These are phyloP conservation scores for Ramicandelaber brevisporus DNA, from an alignment of 192 early-diverging fungal species.

Conservation along the genomic window DNA sequence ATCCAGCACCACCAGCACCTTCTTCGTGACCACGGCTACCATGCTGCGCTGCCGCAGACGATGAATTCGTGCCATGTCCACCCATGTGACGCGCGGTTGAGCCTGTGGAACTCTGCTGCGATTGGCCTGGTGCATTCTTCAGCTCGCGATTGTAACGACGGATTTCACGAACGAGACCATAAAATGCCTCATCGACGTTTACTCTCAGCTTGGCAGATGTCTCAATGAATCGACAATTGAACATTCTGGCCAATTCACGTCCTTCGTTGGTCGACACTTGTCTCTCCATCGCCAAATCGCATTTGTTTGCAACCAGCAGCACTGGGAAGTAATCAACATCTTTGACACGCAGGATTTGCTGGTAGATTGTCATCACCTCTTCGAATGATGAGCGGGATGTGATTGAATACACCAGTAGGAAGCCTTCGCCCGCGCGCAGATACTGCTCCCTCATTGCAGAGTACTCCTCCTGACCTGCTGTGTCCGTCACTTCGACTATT, in stretches of 20 bases:
- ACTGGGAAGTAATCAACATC: constrained; percentile 76
- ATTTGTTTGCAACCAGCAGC: constrained; percentile 85
- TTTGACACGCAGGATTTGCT: constrained; percentile 86
- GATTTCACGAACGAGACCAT: constrained; percentile 60
- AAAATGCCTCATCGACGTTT: constrained; percentile 84
- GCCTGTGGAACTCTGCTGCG: no score
- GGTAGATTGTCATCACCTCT: constrained; percentile 67
- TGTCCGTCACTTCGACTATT: constrained; percentile 82
- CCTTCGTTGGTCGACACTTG: constrained; percentile 68
- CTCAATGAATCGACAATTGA: constrained; percentile 63
- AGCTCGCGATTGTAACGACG: constrained; percentile 53
- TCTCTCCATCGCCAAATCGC: constrained; percentile 57
- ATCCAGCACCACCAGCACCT: no score
- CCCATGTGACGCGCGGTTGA: no score
- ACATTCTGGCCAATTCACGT: constrained; percentile 39
- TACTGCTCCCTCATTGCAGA: constrained; percentile 87
- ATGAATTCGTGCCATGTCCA: no score
- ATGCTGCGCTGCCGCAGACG: no score
- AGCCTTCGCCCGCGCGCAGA: constrained; percentile 89
- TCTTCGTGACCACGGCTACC: no score
- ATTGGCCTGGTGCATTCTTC: no score
- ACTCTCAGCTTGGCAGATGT: constrained; percentile 68
- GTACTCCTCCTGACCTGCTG: constrained; percentile 92
- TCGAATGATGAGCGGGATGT: constrained; percentile 79
- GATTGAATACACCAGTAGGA: constrained; percentile 80